phyloP scores from a whole-genome alignment of 345 rosid genomes.

The Geranium brycei region DNA sequence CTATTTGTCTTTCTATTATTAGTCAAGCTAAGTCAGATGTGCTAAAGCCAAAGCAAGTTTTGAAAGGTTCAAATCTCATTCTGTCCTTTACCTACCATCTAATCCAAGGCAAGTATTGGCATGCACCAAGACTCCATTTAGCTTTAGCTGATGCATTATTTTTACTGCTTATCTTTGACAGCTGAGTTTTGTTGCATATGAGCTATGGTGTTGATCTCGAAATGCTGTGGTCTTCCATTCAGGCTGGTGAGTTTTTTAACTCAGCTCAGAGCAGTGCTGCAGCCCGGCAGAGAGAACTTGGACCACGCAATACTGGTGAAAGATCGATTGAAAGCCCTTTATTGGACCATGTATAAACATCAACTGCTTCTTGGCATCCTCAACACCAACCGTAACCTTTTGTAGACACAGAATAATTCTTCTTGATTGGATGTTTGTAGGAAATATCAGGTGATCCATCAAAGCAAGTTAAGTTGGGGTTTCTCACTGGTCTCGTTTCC shows the following conservation, averaged over 20 bases:
- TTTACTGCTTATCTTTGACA: background rate
- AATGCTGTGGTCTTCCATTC: slow-evolving; percentile 1
- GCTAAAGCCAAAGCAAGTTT: too few species aligned
- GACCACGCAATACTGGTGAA: slow-evolving; percentile 40
- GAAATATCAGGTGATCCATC: slow-evolving; percentile 53
- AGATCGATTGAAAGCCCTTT: slow-evolving; percentile 67
- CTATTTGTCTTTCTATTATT: background rate
- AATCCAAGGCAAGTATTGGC: background rate
- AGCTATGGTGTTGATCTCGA: slow-evolving; percentile 3
- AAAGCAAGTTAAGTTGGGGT: slow-evolving; percentile 88
- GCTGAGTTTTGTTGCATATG: background rate
- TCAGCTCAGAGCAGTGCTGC: slow-evolving; percentile 62
- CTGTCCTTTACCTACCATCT: background rate
- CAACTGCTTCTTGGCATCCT: slow-evolving; percentile 2
- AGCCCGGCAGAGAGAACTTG: slow-evolving; percentile 60
- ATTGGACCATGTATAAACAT: slow-evolving; percentile 43
- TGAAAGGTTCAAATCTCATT: too few species aligned
- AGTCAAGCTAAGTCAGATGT: too few species aligned
- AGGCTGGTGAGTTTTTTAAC: slow-evolving; percentile 82
- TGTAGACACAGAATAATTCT: background rate
- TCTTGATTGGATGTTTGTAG: slow-evolving; percentile 19
- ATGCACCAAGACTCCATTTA: background rate
- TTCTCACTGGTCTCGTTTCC: slow-evolving; percentile 77
- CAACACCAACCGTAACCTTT: background rate
- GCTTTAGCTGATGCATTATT: background rate